Evolutionary conservation across 1,284 basidiomycete genomes (phyloP).

Genomic region (Ceratobasidium papillatum): DNA sequence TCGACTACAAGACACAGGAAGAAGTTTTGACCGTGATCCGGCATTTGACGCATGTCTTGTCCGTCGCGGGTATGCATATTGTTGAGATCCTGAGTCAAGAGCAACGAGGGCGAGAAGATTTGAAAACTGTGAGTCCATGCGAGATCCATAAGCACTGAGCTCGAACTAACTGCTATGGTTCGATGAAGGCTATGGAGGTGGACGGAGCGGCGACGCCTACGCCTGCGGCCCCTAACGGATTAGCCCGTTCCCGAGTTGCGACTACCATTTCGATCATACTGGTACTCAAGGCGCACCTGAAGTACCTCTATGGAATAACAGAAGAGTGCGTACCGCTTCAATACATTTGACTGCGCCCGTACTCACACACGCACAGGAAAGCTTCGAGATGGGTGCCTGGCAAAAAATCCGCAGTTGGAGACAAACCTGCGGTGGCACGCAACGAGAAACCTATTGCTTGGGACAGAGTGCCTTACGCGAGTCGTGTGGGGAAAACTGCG

Average conservation of each 20-base stretch:
- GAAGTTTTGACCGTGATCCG: conserved; percentile 89
- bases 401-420: conserved; percentile 86
- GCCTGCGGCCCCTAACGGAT: conserved; percentile 51
- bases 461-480: conserved; percentile 74
- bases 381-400: conserved; percentile 82
- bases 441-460: conserved; percentile 71
- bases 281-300: conserved; percentile 84
- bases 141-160: conserved; percentile 43
- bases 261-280: conserved; percentile 82
- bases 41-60: conserved; percentile 80
- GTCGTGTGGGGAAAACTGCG: conserved; percentile 62
- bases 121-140: conserved; percentile 44
- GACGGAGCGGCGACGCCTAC: conserved; percentile 31
- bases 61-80: conserved; percentile 85
- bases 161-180: not conserved
- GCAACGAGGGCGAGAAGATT: conserved; percentile 39
- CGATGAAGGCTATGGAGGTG: conserved; percentile 3
- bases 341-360: conserved; percentile 8
- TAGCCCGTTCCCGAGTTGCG: conserved; percentile 58
- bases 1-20: conserved; percentile 95
- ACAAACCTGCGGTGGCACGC: conserved; percentile 74
- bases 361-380: conserved; percentile 65
- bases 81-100: conserved; percentile 53
- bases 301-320: conserved; percentile 79
- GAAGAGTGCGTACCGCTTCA: conserved; percentile 73